Conservation (phyloP, 345 rosid genomes). For the Eucalyptus globulus region DNA sequence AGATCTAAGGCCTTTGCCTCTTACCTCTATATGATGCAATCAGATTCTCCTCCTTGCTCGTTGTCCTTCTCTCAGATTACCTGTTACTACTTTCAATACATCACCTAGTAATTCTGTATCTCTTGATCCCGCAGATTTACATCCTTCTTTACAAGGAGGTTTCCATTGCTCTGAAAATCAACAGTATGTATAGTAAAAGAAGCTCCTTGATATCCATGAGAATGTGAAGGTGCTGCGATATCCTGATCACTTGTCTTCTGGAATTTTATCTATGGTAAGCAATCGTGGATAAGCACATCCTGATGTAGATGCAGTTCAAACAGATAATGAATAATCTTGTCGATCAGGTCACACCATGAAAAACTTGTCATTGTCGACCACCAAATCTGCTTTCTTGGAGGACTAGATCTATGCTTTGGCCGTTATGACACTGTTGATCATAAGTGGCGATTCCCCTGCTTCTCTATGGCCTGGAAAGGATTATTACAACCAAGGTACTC, state of each 20-base stretch:
- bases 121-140: constrained; percentile 47
- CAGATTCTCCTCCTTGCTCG: background rate
- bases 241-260: constrained; percentile 79
- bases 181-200: constrained; percentile 76
- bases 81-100: background rate
- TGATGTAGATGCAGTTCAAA: background rate
- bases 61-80: background rate
- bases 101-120: background rate
- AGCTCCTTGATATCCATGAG: constrained; percentile 67
- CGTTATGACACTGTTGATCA: constrained; percentile 78
- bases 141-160: constrained; percentile 93
- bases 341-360: constrained; percentile 86
- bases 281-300: background rate
- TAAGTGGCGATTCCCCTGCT: constrained; percentile 66
- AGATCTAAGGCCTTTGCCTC: background rate
- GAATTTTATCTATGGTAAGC: constrained; percentile 76
- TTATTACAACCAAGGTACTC: constrained; percentile 85
- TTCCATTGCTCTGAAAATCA: constrained; percentile 76
- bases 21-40: background rate
- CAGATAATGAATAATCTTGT: background rate
- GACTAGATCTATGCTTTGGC: constrained; percentile 88
- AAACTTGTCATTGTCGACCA: constrained; percentile 82
- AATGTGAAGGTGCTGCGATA: constrained; percentile 78
- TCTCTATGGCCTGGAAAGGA: constrained; percentile 87
- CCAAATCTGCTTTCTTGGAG: constrained; percentile 82